Evolutionary conservation across 2,329 filamentous ascomycete genomes (phyloP).

Genomic region (Colletotrichum trifolii): DNA sequence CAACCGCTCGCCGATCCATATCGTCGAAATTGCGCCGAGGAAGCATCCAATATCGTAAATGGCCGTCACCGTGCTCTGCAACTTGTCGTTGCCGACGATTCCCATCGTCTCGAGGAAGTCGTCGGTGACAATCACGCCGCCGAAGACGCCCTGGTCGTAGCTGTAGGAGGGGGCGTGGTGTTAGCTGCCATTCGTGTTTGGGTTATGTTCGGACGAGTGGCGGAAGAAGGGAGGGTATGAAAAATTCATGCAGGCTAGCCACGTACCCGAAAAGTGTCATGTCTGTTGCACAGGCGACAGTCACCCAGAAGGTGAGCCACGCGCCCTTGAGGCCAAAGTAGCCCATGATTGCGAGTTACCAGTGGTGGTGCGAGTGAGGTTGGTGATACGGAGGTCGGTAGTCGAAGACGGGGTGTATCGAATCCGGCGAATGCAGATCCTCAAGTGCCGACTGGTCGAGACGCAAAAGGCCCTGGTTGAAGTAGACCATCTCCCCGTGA

Average conservation of each 20-base stretch:
- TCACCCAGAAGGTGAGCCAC: conserved; percentile 37
- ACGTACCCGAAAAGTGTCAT: conserved; percentile 43
- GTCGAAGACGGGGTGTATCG: not conserved
- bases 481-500: not conserved
- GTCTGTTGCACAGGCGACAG: conserved; percentile 38
- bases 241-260: not conserved
- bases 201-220: not conserved
- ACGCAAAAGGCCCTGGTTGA: conserved; percentile 10
- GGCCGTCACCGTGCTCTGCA: conserved; percentile 61
- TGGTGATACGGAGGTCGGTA: not conserved
- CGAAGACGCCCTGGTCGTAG: conserved; percentile 62
- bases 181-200: not conserved
- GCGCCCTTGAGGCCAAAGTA: conserved; percentile 33
- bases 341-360: conserved; percentile 14
- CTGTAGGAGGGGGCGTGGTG: conserved; percentile 34
- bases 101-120: conserved; percentile 56
- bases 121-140: conserved; percentile 58
- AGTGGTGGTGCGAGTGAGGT: no score
- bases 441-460: conserved; percentile 1
- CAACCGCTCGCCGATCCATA: conserved; percentile 47
- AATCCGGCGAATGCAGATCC: conserved; percentile 3
- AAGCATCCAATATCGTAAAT: conserved; percentile 72
- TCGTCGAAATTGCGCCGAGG: conserved; percentile 55
- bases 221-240: no score
- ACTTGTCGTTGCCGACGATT: conserved; percentile 51